Evolutionary conservation across 169 alveolate genomes (phyloP), one percentile per base, ranked within the genome.

Genomic region (Theileria luwenshuni): DNA sequence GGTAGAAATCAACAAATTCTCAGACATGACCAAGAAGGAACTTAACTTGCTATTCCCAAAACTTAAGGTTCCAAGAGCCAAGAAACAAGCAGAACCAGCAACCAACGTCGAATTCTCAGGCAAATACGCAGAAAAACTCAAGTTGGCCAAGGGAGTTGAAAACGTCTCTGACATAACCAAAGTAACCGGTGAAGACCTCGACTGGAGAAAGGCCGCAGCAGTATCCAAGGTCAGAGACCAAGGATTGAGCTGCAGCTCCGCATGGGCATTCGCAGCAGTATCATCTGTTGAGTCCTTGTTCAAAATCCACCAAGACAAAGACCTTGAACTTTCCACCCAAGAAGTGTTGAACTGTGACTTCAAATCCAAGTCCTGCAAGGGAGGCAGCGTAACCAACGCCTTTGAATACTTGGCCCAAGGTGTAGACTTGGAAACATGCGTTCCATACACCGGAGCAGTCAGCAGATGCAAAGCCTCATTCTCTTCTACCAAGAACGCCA

Each of bases 191-290:
- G 76, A 68, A 17, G 76, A 52, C 19, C 74, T 70, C 61, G 94
- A 90, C 67, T 83, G 92, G 94, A 80, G 91, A 69, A 59, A 47
- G 21, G 51, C 77, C n/a, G 86, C 86, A 28, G 93, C 85, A 6
- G 76, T 68, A n/a, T 76, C 94, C 27, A 85, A 72, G 35, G 91
- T 91, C 27, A 91, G 90, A 56, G 85, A 92, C 76, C 94, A 94
- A 84, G 77, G 85, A 27, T 17, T 41, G 25, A 67, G 41, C 33
- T 90, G 95, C 69, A 94, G 94, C 41, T 79, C 94, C 25, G 92
- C 95, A 45, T 92, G 95, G 94, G 91, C 96, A 12, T 90, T 94
- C 80, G 84, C 95, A 15, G 60, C 95, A 10, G 80, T 90, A 7
- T 93, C 93, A 2, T 30, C 74, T 12, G 48, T 93, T 1, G 94